Evolutionary conservation across 1,284 basidiomycete species (phyloP).

Genomic region (Fomitopsis betulina): DNA sequence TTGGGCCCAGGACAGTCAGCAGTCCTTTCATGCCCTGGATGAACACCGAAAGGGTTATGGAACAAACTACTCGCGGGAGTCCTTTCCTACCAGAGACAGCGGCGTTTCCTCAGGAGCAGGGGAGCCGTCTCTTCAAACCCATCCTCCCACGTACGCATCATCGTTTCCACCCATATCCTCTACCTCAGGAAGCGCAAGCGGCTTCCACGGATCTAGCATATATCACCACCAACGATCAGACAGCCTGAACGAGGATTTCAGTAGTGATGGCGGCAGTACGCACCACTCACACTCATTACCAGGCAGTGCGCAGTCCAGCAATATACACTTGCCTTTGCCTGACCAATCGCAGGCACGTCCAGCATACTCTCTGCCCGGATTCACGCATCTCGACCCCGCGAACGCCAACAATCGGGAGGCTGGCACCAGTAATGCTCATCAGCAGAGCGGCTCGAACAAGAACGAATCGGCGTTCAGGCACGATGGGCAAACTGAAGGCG

Average conservation of each 20-base stretch:
- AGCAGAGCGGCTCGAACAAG: conserved; percentile 2
- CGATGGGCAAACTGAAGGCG: conserved; percentile 31
- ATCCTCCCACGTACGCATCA: conserved; percentile 17
- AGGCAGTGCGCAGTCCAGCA: conserved; percentile 23
- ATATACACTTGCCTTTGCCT: conserved; percentile 20
- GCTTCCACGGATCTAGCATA: conserved; percentile 1
- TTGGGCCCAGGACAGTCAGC: conserved; percentile 10
- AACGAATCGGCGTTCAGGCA: conserved; percentile 9
- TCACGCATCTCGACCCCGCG: conserved; percentile 2
- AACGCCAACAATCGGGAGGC: not conserved
- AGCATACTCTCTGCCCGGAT: conserved; percentile 1
- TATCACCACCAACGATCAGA: conserved; percentile 17
- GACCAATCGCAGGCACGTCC: conserved; percentile 13
- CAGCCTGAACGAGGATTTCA: conserved; percentile 20
- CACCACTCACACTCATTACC: conserved; percentile 19
- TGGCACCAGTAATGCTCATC: not conserved
- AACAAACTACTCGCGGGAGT: conserved; percentile 1
- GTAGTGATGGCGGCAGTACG: conserved; percentile 21
- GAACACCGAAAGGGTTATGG: conserved; percentile 17
- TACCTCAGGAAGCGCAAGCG: conserved; percentile 6
- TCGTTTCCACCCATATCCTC: conserved; percentile 10
- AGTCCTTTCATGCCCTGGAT: conserved; percentile 10
- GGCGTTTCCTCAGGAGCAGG: conserved; percentile 4
- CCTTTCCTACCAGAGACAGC: conserved; percentile 14
- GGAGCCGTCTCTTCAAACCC: conserved; percentile 18